Evolutionary conservation across 2,329 filamentous ascomycete species (phyloP).

Genomic region (Allantophomopsis cytisporea): DNA sequence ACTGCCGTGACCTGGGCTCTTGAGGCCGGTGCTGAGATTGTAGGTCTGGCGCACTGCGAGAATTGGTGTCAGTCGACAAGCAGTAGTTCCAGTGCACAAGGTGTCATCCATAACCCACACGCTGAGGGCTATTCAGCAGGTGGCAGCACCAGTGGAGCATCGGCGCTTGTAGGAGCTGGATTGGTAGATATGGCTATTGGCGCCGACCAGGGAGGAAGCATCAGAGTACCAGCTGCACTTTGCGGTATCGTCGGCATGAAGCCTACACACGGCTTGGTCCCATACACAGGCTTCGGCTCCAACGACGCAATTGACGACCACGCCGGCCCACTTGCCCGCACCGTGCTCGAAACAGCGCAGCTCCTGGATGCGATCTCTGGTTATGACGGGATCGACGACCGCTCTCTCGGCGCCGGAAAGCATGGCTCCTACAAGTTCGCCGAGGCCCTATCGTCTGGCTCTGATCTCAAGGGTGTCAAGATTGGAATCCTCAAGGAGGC

Average conservation of each 20-base stretch:
- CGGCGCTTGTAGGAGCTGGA: conserved; percentile 36
- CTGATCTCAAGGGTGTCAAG: conserved; percentile 8
- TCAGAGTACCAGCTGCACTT: conserved; percentile 25
- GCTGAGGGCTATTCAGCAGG: conserved; percentile 35
- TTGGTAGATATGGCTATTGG: conserved; percentile 32
- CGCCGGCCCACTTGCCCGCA: conserved; percentile 25
- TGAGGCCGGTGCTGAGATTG: conserved; percentile 32
- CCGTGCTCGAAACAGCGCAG: conserved; percentile 22
- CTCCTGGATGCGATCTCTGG: conserved; percentile 29
- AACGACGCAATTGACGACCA: conserved; percentile 36
- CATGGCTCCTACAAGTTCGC: conserved; percentile 13
- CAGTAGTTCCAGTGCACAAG: conserved; percentile 29
- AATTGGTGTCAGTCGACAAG: conserved; percentile 34
- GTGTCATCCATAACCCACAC: conserved; percentile 29
- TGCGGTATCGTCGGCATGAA: conserved; percentile 32
- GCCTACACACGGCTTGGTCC: conserved; percentile 22
- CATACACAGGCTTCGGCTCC: conserved; percentile 30
- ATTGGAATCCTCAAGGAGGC: conserved; percentile 29
- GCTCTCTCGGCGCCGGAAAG: conserved; percentile 18
- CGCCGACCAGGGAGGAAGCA: conserved; percentile 39
- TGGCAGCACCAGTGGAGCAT: conserved; percentile 48
- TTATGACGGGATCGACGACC: conserved; percentile 30
- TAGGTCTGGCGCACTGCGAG: conserved; percentile 35
- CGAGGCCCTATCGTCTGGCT: conserved; percentile 3
- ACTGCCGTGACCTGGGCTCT: conserved; percentile 34